A percentile compares a stretch with the other conserved stretches of the same genome.
Conservation (phyloP, 768 basidiomycete genomes). For the Pulveroboletus sp. region DNA sequence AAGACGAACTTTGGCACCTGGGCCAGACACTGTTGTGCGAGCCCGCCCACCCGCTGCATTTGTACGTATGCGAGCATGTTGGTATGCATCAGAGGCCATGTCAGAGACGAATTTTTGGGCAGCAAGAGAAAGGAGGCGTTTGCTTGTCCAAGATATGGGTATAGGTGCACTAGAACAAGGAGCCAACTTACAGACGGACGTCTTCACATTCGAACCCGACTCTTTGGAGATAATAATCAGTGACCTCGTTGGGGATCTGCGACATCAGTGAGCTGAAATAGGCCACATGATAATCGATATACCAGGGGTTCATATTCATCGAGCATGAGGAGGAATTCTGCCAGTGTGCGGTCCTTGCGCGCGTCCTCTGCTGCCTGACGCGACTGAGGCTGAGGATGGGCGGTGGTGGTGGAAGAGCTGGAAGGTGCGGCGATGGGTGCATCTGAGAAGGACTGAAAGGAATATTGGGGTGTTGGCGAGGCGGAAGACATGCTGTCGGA, state of each 20-base stretch:
- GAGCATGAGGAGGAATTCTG: slow-evolving; percentile 93
- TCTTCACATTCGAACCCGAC: slow-evolving; percentile 97
- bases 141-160: slow-evolving; percentile 45
- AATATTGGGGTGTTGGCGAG: slow-evolving; percentile 29
- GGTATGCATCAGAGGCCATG: slow-evolving; percentile 94
- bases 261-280: not conserved
- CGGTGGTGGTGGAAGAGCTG: slow-evolving; percentile 18
- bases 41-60: slow-evolving; percentile 77
- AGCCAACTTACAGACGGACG: slow-evolving; percentile 69
- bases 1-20: slow-evolving; percentile 58
- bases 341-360: slow-evolving; percentile 84
- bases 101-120: slow-evolving; percentile 98
- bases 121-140: slow-evolving; percentile 90
- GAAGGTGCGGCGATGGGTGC: slow-evolving; percentile 15
- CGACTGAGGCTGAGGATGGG: slow-evolving; percentile 40
- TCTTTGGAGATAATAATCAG: slow-evolving; percentile 93
- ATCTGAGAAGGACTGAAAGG: slow-evolving; percentile 20
- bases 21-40: slow-evolving; percentile 52
- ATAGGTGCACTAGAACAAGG: slow-evolving; percentile 2
- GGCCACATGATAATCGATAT: slow-evolving; percentile 21
- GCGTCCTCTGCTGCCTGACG: slow-evolving; percentile 78
- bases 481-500: slow-evolving; percentile 39
- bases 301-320: slow-evolving; percentile 97
- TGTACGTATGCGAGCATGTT: slow-evolving; percentile 94
- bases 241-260: slow-evolving; percentile 96